A percentile compares a stretch with the other conserved stretches of the same genome.
Evolutionary conservation across 73 alveolate genomes (phyloP).

Genomic region (Stentor roeselii): DNA sequence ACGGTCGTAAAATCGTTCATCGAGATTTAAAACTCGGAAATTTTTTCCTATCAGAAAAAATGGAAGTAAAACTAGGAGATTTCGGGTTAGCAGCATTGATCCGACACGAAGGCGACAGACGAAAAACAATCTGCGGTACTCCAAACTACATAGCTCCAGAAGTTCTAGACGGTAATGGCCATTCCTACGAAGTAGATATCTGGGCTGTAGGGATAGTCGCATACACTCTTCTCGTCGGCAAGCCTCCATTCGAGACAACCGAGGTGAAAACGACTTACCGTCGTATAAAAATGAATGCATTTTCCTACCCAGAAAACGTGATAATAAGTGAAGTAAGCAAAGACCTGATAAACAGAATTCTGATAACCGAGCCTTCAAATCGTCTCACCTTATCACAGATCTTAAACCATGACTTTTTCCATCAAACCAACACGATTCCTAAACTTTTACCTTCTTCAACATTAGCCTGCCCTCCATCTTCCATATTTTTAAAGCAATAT

Average conservation of each 20-base stretch:
- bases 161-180: constrained; percentile 69
- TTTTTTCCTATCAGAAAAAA: constrained; percentile 71
- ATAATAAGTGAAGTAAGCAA: constrained; percentile 20
- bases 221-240: constrained; percentile 72
- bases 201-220: constrained; percentile 87
- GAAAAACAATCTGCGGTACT: constrained; percentile 82
- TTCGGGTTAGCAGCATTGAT: constrained; percentile 79
- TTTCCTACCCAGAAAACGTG: constrained; percentile 69
- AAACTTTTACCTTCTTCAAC: constrained; percentile 75
- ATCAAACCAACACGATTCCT: constrained; percentile 64
- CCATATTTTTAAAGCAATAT: constrained; percentile 47
- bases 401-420: constrained; percentile 45
- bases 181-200: constrained; percentile 85
- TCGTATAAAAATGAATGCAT: constrained; percentile 59
- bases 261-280: constrained; percentile 77
- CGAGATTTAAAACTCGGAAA: constrained; percentile 79
- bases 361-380: constrained; percentile 63
- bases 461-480: constrained; percentile 85
- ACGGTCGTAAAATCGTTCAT: constrained; percentile 57
- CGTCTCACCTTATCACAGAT: constrained; percentile 53
- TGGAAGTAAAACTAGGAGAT: constrained; percentile 77
- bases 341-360: constrained; percentile 61
- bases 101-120: constrained; percentile 74
- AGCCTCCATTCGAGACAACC: constrained; percentile 83
- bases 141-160: constrained; percentile 91